Base-by-base conservation (phyloP, 2,329 filamentous ascomycete genomes). In the Verticillium klebahnii region DNA sequence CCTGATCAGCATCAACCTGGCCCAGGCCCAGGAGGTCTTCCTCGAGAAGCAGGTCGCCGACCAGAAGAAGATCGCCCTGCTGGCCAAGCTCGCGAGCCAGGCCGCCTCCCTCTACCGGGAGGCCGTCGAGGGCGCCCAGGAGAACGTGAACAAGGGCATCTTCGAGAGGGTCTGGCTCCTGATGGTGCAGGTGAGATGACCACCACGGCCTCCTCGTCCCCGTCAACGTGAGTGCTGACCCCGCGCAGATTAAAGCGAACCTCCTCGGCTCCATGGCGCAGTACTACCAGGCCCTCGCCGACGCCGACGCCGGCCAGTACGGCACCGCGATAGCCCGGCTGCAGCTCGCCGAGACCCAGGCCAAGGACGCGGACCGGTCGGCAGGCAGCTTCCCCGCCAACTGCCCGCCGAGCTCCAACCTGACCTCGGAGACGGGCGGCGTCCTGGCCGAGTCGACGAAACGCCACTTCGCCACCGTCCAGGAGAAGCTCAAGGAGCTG, bases 11-110 rank as follows among this genome's bases (percentile, higher is more conserved):
- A 87, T 99, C 63, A 98, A 92, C 84, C 85, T 99, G 61, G 96
- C 94, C 1, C 95, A 99, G 75, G 94, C 91, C 4, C 96, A 99
- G 74, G 95, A 99, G 74, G 92, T 98, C 2, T 99, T 99, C 69
- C 81, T 99, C 34, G 96, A 99, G 78, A 98, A 97, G 78, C 95
- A 98, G 76, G 87, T 96, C 65, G 84, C 89, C 15, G 95, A 98
- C 73, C 87, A 90, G 66, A 99, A 98, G 79, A 99, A 98, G 77
- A 86, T 92, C 32, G 94, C 90, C 7, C 80, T 99, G 65, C 78
- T 99, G 65, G 96, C 95, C 4, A 99, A 99, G 75, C 80, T 99
- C 61, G 92, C 95, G 15, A 92, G 93, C 61, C 95, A 99, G 71
- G 91, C 94, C 2, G 90, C 90, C 3, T 93, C 92, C 72, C 78